Conservation (phyloP, 2,329 filamentous ascomycete genomes). For the Penicillium expansum region DNA sequence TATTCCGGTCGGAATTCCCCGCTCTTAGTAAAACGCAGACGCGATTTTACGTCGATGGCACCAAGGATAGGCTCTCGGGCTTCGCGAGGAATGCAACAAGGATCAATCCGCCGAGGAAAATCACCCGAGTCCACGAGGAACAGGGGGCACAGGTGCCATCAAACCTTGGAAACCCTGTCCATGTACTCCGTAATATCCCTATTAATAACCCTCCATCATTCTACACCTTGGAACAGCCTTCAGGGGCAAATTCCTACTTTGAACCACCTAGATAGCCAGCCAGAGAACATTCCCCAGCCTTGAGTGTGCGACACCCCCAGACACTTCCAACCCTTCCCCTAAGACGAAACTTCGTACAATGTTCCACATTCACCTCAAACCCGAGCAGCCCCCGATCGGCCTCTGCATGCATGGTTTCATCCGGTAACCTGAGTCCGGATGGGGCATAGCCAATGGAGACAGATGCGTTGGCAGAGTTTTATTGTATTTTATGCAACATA, state of each 20-base stretch:
- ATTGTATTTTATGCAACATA: background rate
- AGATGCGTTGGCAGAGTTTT: slow-evolving; percentile 8
- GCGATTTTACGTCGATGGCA: background rate
- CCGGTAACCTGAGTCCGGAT: background rate
- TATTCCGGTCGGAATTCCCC: background rate
- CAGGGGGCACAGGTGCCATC: background rate
- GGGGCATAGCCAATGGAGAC: background rate
- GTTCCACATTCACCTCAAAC: slow-evolving; percentile 2
- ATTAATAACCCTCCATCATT: slow-evolving; percentile 6
- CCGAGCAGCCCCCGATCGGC: background rate
- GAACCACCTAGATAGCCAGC: background rate
- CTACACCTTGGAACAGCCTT: background rate
- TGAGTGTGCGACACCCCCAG: background rate
- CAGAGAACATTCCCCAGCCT: slow-evolving; percentile 4
- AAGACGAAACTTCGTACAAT: background rate
- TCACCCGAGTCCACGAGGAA: slow-evolving; percentile 2
- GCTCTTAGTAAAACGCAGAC: background rate
- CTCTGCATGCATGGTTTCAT: slow-evolving; percentile 4
- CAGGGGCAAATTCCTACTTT: background rate
- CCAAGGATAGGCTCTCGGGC: background rate
- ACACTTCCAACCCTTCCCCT: background rate
- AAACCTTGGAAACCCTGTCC: background rate
- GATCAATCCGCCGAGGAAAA: background rate
- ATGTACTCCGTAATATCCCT: background rate
- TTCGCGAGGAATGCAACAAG: slow-evolving; percentile 4